Base-by-base conservation (phyloP, 2,329 filamentous ascomycete species). In the Pezicula neosporulosa region DNA sequence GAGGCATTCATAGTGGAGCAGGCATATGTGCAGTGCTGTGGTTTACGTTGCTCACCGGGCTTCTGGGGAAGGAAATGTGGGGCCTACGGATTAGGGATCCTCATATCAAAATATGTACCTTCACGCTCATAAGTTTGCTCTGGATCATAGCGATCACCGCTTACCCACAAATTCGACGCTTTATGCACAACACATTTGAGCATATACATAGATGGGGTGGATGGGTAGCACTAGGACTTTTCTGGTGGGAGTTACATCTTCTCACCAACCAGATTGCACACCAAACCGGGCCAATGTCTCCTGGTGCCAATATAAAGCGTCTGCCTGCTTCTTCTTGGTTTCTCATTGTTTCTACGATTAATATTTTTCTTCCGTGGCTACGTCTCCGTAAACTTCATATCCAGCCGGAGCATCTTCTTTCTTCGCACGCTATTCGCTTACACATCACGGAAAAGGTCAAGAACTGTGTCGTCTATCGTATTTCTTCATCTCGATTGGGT, bases 361-460 rank as follows among this genome's bases (percentile, higher is more conserved):
- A 78, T 53, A 70, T 83, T 38, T 65, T 81, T 28, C 75, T 80
- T 44, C 82, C 83, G 3, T 86, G 82, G 81, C 61, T 82, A 4
- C 70, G 77, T 42, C 73, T 86, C 28, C 75, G 80, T 28, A 77
- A 75, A 56, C 75, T 81, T 51, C 66, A 67, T 16, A 77, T 84
- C 54, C 66, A 68, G 15, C 69, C 78, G 4, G 77, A 82, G 56
- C 61, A 70, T 24, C 73, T 86, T 24, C 73, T 86, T 27, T 86
- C 82, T 57, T 38, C 70, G 3, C 82, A 85, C 64, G 82, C 82
- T 6, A 69, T 81, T 12, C 75, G 77, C 9, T 72, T 86, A 5
- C 74, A 79, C 57, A 77, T 83, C 61, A 66, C 69, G 51, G 73
- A 79, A 63, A 71, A 72, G 35, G 70, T 71, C 19, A 48, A 51